Evolutionary conservation across 768 basidiomycete genomes (phyloP).

Genomic region (Leccinum obscurum): DNA sequence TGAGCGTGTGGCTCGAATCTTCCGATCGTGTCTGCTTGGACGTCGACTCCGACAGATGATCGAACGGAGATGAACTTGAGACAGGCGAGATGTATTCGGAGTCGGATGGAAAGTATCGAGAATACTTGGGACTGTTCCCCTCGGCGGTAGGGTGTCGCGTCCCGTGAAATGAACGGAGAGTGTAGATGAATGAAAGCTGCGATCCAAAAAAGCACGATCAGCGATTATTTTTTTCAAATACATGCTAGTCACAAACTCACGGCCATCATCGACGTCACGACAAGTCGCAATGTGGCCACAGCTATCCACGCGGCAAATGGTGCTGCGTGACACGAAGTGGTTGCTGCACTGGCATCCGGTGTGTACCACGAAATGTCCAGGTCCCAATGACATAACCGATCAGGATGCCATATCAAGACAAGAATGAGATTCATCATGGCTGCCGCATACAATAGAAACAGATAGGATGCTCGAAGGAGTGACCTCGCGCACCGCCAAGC

Average conservation of each 20-base stretch:
- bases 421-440: constrained; percentile 57
- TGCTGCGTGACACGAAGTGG: constrained; percentile 16
- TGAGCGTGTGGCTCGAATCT: constrained; percentile 21
- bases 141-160: constrained; percentile 20
- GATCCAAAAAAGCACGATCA: constrained; percentile 8
- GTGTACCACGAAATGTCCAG: constrained; percentile 68
- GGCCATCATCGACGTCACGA: constrained; percentile 49
- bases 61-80: constrained; percentile 13
- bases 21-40: constrained; percentile 16
- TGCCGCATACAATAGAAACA: constrained; percentile 32
- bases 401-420: constrained; percentile 51
- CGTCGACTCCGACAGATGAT: constrained; percentile 13
- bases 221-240: background rate
- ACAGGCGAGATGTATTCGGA: constrained; percentile 19
- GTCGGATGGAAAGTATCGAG: constrained; percentile 24
- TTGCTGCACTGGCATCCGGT: constrained; percentile 25
- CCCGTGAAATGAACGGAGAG: constrained; percentile 16
- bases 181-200: constrained; percentile 26
- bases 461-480: constrained; percentile 42
- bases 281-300: constrained; percentile 51
- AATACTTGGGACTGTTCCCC: constrained; percentile 11
- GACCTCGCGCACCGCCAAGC: constrained; percentile 15
- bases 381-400: constrained; percentile 58
- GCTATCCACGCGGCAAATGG: constrained; percentile 55
- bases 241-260: constrained; percentile 41